phyloP scores from a whole-genome alignment of 1,284 basidiomycete species.

The Sphagnurus paluster region DNA sequence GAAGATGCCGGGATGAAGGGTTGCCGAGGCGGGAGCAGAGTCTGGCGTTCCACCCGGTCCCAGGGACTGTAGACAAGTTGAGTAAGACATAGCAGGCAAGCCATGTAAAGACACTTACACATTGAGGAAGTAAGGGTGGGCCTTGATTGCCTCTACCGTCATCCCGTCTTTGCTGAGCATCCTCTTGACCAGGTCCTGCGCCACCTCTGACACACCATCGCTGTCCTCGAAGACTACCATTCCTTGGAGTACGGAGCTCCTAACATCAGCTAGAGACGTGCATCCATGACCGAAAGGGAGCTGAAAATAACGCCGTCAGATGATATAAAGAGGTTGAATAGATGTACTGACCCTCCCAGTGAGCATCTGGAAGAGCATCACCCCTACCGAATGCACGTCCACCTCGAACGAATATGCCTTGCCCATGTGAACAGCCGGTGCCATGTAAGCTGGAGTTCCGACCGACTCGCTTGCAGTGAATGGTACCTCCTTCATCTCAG shows the following conservation, averaged over 20 bases:
- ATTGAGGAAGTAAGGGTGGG: slow-evolving; percentile 15
- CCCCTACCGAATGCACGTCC: slow-evolving; percentile 23
- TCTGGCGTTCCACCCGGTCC: no score
- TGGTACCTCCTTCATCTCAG: neutral
- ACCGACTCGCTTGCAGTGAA: slow-evolving; percentile 17
- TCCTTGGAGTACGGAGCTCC: slow-evolving; percentile 6
- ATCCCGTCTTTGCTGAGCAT: slow-evolving; percentile 18
- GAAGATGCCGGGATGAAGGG: neutral
- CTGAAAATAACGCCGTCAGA: slow-evolving; percentile 6
- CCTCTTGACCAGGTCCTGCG: slow-evolving; percentile 16
- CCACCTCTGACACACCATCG: slow-evolving; percentile 14
- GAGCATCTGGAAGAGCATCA: slow-evolving; percentile 23
- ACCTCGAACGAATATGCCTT: slow-evolving; percentile 21
- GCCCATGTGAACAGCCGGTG: slow-evolving; percentile 20
- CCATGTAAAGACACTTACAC: slow-evolving; percentile 21
- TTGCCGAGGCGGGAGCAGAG: neutral
- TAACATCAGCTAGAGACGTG: slow-evolving; percentile 3
- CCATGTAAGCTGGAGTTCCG: slow-evolving; percentile 24
- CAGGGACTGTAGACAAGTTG: no score
- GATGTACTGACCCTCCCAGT: slow-evolving; percentile 19
- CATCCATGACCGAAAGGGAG: slow-evolving; percentile 17
- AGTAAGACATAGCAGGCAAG: no score
- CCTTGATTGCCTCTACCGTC: slow-evolving; percentile 11
- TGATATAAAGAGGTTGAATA: neutral
- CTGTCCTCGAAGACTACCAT: slow-evolving; percentile 7